A percentile compares a stretch with the other conserved stretches of the same genome.
Conservation (phyloP, 192 early-diverging fungal species). For the Mortierella alpina region DNA sequence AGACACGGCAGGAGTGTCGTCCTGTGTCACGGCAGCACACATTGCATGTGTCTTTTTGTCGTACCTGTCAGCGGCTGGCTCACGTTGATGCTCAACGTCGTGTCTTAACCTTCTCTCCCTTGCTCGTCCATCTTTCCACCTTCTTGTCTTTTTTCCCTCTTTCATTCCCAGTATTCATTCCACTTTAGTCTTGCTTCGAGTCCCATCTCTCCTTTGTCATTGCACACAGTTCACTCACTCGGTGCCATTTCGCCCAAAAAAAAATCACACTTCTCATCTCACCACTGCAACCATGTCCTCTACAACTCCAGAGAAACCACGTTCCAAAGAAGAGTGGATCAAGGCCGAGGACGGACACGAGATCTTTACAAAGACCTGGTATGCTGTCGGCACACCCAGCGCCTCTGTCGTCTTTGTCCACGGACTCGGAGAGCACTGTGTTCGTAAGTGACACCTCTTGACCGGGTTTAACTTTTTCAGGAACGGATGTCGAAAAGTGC, state of each 20-base stretch:
- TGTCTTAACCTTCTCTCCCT: neutral
- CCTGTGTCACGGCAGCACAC: too few relatives aligned
- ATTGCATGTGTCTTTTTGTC: too few relatives aligned
- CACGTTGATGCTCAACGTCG: too few relatives aligned
- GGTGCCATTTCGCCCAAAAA: too few relatives aligned
- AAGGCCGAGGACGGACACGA: conserved; percentile 52
- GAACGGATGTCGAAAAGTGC: neutral
- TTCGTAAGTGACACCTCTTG: conserved; percentile 34
- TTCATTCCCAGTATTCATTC: neutral
- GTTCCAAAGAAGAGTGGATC: conserved; percentile 57
- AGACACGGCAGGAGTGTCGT: too few relatives aligned
- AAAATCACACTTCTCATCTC: too few relatives aligned
- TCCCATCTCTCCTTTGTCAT: neutral
- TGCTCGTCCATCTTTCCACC: neutral
- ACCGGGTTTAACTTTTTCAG: too few relatives aligned
- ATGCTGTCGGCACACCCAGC: conserved; percentile 32
- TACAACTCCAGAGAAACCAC: conserved; percentile 10
- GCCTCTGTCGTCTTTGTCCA: conserved; percentile 61
- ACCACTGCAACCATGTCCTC: neutral
- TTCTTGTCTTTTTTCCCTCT: neutral
- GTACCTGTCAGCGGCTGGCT: too few relatives aligned
- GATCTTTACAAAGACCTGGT: conserved; percentile 66
- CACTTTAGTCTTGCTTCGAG: neutral
- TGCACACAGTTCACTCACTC: too few relatives aligned
- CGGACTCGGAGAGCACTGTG: conserved; percentile 66